Evolutionary conservation across 306 rosid species (phyloP).

Genomic region (Dalbergia cochinchinensis): DNA sequence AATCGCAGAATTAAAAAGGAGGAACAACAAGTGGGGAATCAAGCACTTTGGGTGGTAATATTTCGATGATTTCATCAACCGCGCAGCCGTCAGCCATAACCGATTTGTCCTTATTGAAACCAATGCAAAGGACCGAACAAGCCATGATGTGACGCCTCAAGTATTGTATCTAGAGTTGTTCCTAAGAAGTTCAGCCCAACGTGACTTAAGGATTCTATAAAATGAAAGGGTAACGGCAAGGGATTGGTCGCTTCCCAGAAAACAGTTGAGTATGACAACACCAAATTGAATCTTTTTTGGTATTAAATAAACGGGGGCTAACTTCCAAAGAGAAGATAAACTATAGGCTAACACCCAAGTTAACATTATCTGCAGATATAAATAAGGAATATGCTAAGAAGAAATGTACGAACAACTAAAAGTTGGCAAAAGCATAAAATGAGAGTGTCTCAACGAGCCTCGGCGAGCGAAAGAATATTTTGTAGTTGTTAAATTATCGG

Average conservation of each 20-base stretch:
- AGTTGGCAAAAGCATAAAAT: neutral
- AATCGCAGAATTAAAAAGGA: neutral
- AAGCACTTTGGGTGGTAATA: constrained; percentile 41
- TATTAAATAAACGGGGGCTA: neutral
- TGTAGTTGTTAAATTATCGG: too few relatives aligned
- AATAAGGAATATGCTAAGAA: neutral
- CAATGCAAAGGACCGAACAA: neutral
- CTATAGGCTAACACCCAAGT: too few relatives aligned
- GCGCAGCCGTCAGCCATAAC: constrained; percentile 7
- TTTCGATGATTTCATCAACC: constrained; percentile 39
- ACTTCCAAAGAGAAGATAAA: too few relatives aligned
- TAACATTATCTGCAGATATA: neutral
- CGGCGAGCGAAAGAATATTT: too few relatives aligned
- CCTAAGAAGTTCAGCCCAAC: constrained; percentile 43
- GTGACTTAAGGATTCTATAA: neutral
- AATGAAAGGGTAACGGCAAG: neutral
- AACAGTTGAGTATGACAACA: neutral
- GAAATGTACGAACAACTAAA: neutral
- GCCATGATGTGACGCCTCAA: neutral
- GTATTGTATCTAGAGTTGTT: neutral
- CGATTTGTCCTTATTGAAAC: constrained; percentile 39
- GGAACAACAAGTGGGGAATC: constrained; percentile 6
- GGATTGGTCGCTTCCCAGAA: neutral
- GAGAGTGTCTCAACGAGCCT: neutral
- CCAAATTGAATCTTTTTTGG: neutral